Evolutionary conservation across 2,329 filamentous ascomycete species (phyloP), one percentile per base, ranked within the genome.

Genomic region (Verruconis gallopava): DNA sequence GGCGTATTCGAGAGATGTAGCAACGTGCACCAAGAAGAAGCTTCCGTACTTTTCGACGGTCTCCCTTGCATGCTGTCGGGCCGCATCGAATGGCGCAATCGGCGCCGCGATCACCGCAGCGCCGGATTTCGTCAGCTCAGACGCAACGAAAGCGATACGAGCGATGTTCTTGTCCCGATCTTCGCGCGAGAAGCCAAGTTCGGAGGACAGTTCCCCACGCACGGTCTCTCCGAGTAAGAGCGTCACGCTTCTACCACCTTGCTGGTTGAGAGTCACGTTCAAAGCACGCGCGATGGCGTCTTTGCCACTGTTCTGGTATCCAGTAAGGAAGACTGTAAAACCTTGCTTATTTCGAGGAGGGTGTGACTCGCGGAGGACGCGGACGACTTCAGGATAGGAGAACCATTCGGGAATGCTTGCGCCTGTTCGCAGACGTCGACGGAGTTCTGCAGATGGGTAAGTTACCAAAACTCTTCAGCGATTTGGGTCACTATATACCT

Each of bases 401-500:
- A 98, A 98, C 91, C 91, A 98, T 66, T 93, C 86, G 53, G 91
- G 91, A 54, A 98, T 98, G 53, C 93, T 85, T 55, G 84, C 84
- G 53, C 91, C 91, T 47, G 82, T 93, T 56, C 82, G 80, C 49
- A 98, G 79, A 55, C 91, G 84, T 57, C 82, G 77, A 58, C 91
- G 88, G 56, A 98, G 84, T 71, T 98, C 91, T 47, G 81, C 86
- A 47, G 81, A 81, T 28, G n/a, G n/a, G 80, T 86, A 38, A 38
- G 37, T 38, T 13, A 22, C 12, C 35, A 2, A 5, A 33, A 19
- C 5, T 13, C n/a, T 36, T 40, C 38, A 37, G 36, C 15, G 13
- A 25, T 34, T 20, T 6, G 15, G 20, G 33, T n/a, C 6, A 34
- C 18, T 11, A 43, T 52, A 38, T 56, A 62, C 60, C 60, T 34